Conservation (phyloP, 345 rosid species). For the Aquilaria sinensis region DNA sequence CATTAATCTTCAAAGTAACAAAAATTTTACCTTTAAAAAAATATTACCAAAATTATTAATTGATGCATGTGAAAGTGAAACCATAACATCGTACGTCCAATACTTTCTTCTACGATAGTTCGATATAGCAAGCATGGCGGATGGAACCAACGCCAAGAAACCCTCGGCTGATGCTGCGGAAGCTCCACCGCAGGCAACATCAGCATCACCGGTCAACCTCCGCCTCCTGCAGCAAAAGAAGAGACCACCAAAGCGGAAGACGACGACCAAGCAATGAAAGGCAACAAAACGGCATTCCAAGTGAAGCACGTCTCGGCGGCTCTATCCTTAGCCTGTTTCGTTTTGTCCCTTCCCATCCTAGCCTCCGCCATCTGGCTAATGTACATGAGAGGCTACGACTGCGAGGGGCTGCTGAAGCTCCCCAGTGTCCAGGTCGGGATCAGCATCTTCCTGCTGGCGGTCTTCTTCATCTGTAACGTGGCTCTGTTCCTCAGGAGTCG, state of each 20-base stretch:
- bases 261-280: conserved; percentile 21
- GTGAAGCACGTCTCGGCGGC: conserved; percentile 20
- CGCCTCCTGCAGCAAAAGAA: not conserved
- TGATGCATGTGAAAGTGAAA: too few relatives aligned
- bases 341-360: conserved; percentile 59
- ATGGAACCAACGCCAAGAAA: too few relatives aligned
- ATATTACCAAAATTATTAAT: too few relatives aligned
- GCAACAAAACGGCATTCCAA: not conserved
- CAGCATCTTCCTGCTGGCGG: conserved; percentile 37
- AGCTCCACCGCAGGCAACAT: too few relatives aligned
- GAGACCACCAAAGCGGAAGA: conserved; percentile 10
- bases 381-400: conserved; percentile 67
- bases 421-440: conserved; percentile 48
- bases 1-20: too few relatives aligned
- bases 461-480: conserved; percentile 39
- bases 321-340: conserved; percentile 30
- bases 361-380: conserved; percentile 59
- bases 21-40: too few relatives aligned
- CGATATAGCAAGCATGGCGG: too few relatives aligned
- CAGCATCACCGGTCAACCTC: too few relatives aligned
- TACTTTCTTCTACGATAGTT: too few relatives aligned
- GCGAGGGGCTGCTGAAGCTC: conserved; percentile 52
- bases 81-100: too few relatives aligned
- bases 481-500: conserved; percentile 33
- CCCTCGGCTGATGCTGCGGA: too few relatives aligned